Percentiles rank a stretch among this genome's conserved stretches.
Evolutionary conservation across 2,329 filamentous ascomycete species (phyloP).

Genomic region (Cordyceps fumosorosea): DNA sequence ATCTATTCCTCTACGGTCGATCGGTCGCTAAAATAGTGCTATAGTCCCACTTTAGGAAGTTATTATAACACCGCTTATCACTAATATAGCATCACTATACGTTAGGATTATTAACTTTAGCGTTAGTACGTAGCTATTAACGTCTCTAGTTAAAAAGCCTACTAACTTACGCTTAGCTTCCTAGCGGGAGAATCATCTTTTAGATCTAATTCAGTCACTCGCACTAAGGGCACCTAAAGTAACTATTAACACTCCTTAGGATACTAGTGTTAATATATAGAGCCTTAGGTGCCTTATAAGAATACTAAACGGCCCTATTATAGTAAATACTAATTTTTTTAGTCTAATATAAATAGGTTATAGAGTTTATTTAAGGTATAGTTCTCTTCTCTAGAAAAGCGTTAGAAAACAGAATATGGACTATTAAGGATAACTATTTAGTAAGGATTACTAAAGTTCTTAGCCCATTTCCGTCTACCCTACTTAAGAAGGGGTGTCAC

Average conservation of each 20-base stretch:
- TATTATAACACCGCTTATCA: slow-evolving; percentile 3
- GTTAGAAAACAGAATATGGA: not conserved
- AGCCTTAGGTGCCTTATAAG: slow-evolving; percentile 17
- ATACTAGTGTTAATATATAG: slow-evolving; percentile 18
- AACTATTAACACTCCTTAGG: slow-evolving; percentile 19
- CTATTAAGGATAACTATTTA: not conserved
- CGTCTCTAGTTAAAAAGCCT: not conserved
- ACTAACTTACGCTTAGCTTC: slow-evolving; percentile 16
- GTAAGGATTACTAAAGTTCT: not conserved
- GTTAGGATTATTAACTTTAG: slow-evolving; percentile 12
- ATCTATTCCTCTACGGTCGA: not conserved
- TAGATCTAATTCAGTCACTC: slow-evolving; percentile 19
- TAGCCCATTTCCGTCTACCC: not conserved
- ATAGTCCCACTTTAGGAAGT: not conserved
- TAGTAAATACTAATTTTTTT: not conserved
- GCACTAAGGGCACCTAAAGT: slow-evolving; percentile 21
- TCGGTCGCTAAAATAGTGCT: not conserved
- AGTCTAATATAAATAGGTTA: not conserved
- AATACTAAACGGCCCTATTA: not conserved
- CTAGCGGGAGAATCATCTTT: slow-evolving; percentile 18
- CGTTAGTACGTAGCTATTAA: not conserved
- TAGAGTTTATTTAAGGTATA: slow-evolving; percentile 3
- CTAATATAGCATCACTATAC: not conserved
- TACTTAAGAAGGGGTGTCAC: not conserved
- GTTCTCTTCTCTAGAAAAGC: not conserved